Evolutionary conservation across 495 filamentous ascomycete genomes (phyloP), one percentile per base, ranked within the genome.

Genomic region (Cercophora newfieldiana): DNA sequence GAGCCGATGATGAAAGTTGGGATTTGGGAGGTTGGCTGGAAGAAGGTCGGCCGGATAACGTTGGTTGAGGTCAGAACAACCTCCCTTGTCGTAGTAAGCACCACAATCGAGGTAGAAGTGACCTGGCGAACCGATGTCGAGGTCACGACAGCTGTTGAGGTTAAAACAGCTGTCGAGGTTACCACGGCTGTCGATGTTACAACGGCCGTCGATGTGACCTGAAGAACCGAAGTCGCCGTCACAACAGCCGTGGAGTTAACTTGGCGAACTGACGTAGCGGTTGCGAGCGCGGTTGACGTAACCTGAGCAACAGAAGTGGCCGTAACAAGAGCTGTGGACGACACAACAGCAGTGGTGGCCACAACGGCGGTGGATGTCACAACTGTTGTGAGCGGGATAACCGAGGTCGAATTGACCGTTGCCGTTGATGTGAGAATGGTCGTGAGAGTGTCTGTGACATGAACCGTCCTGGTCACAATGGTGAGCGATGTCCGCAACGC

Each of bases 401-500:
- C 12, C 2, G 37, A 6, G 2, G 37, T 44, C 37, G 37, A 44
- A 4, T 4, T 44, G 4, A 44, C 4, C 1, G 26, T 30, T n/a
- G 54, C 8, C 1, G 54, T 57, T 16, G 54, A 61, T 1, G 59
- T 61, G 0, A 51, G 14, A 14, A 61, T 30, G 0, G 44, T 61
- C 10, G 65, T 72, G 0, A 67, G 28, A 0, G 70, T 72, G 7
- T 63, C 54, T 29, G 67, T 69, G 22, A 33, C 51, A 8, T 25
- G 19, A 19, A 49, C 63, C 7, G 67, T 66, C 8, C 63, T 54
- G 19, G 69, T 72, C 28, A 62, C 51, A 26, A 65, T 67, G 21
- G 64, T 37, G 7, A 61, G 28, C 0, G 59, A 59, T 2, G 67
- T 69, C 18, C 37, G 49, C 22, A 47, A 12, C 2, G 30, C 18